Evolutionary conservation across 306 rosid species (phyloP), one percentile per base, ranked within the genome.

Genomic region (Dicorynia guianensis): DNA sequence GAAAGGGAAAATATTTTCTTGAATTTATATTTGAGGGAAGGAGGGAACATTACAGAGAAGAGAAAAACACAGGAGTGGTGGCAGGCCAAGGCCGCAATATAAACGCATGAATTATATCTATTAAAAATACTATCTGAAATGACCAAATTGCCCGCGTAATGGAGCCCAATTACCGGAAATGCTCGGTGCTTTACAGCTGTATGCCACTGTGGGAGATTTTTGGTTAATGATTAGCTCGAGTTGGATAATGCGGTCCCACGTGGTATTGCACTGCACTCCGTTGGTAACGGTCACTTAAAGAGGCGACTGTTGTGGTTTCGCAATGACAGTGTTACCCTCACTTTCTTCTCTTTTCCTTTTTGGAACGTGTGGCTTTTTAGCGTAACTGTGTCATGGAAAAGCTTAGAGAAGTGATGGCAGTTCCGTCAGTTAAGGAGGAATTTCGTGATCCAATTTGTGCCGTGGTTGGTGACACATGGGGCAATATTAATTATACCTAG

Each of bases 241-340:
- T 34, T 9, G 71, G 86, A 57, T 57, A 61, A 58, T 58, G 78
- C 77, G 83, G 76, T 48, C 81, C 89, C 80, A 76, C 74, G 55
- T 48, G 25, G 72, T 66, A 73, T 75, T 46, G 72, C 63, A 61
- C 20, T 62, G 30, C 30, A 1, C 30, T 1, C 47, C 58, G 77
- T 84, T 34, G 76, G 79, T 47, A 84, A 74, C 73, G 85, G 87
- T 73, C 85, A 77, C 79, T 68, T 58, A 56, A 56, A 79, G 50
- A 10, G 59, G 59, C 34, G 13, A 67, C 71, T 69, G n/a, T 47
- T 0, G 7, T 14, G 11, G 4, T 13, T 2, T 0, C 1, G 12
- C 50, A 70, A 69, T 70, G 83, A 76, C 88, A 17, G 0, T 0
- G 7, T 0, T 83, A 4, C 63, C 85, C 90, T 62, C 7, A 2